Evolutionary conservation across 257 asterid genomes (phyloP), one percentile per base, ranked within the genome.

Genomic region (Solanum gandarillasii): DNA sequence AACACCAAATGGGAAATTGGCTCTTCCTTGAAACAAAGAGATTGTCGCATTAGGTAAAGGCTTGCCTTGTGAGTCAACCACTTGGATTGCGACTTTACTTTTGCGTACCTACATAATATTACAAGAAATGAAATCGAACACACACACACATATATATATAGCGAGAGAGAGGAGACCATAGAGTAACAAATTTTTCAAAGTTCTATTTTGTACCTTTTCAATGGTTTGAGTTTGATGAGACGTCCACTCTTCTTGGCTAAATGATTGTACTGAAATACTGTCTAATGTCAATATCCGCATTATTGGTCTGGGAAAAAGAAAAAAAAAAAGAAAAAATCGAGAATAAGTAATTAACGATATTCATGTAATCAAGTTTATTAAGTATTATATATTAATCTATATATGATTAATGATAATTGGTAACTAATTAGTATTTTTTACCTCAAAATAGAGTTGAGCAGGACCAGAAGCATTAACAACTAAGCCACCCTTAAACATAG

Each of bases 261-360:
- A 95, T 20, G 94, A 91, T 88, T 95, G 94, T 85, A 95, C n/a
- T 2, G 98, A 95, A 70, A 94, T 89, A 83, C 92, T 93, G 84
- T 89, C 91, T 0, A 58, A 90, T 46, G 43, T 89, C 89, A 65
- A 79, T 85, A 4, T 46, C 12, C 10, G 88, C 25, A 87, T 90
- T 67, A 43, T 87, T 58, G 72, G 68, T 86, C 91, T 90, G 83
- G 31, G 4, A 32, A 39, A 86, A 83, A 5, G 52, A 18, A 8
- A 27, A 27, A 43, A 41, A 6, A 43, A 43, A 10, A 9, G 13
- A 6, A 38, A 75, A 52, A 21, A 52, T 52, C 4, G 62, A 52
- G 23, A 16, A 48, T 48, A 48, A 48, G 9, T 16, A 48, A 52
- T 52, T 16, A 52, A 52, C 10, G 9, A 52, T 52, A 52, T 18